Base-by-base conservation (phyloP, 2,329 filamentous ascomycete species). In the Pyrenophora seminiperda region DNA sequence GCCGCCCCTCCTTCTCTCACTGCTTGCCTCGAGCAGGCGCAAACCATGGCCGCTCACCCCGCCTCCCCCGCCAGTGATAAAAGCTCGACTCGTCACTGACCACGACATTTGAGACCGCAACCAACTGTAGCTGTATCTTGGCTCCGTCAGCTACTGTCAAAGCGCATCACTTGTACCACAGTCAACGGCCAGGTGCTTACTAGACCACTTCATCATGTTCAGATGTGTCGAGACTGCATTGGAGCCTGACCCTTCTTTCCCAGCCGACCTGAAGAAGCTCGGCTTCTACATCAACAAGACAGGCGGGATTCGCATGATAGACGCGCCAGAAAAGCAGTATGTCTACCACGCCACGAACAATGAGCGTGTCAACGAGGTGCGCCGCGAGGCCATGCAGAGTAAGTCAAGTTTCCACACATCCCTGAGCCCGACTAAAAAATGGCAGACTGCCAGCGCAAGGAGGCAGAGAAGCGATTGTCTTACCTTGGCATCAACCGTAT, bases 251-350 rank as follows among this genome's bases (percentile, higher is more conserved):
- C 81, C 84, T 1, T 67, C 77, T 10, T 95, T 88, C 66, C 80
- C 85, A 9, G 74, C 79, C 0, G 78, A 89, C 61, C 77, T 97
- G 20, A 76, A 83, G 50, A 76, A 82, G 44, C 83, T 97, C 3
- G 92, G 90, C 34, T 95, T 91, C 73, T 92, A 90, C 68, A 74
- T 96, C 74, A 91, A 90, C 60, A 80, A 86, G 0, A 73, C 85
- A 0, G 90, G 93, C 59, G 84, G 93, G 64, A 82, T 96, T 54
- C 85, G 89, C 39, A 85, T 80, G 53, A 86, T 89, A 46, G 76
- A 81, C 17, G 76, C 90, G 29, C 85, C 88, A 0, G 80, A 87
- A 20, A 77, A 81, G 58, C 87, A 86, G 66, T 96, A 90, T 77
- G 82, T 89, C 60, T 96, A 82, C 78, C 87, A 85, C 68, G 73